Base-by-base conservation (phyloP, 305 asterid species). In the Nicotiana rustica region DNA sequence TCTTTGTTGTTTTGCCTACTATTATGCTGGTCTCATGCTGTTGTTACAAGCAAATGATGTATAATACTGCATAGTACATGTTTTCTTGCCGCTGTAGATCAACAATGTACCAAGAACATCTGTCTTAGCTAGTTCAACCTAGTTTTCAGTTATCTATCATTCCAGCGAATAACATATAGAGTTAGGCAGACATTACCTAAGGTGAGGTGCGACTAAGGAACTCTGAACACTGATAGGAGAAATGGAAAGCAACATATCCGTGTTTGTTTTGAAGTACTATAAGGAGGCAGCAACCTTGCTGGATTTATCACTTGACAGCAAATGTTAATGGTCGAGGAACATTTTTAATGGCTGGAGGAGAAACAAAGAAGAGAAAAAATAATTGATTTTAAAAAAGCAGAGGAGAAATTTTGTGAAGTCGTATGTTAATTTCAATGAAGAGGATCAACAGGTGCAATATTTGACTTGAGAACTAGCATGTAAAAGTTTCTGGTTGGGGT, bases 101-200 rank as follows among this genome's bases (percentile, higher is more conserved):
- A 47, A 73, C 64, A 49, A 13, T 49, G 41, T 49, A 73, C 15
- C 79, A 73, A 15, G 62, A 73, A 73, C 79, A 73, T 25, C 62
- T 73, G 14, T 49, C 55, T 21, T 73, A 47, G 61, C 61, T 71
- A 47, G 59, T 71, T 18, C 3, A 47, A 44, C 59, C 35, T 33
- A 47, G 47, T 17, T 38, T 21, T 47, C 79, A 47, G 38, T 33
- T 18, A 47, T 12, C 61, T 47, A 47, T 12, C 25, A 21, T 59
- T 71, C 78, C 61, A 71, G 41, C 6, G 41, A 47, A 49, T 33
- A 21, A 73, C 14, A 73, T 14, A 19, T 61, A 25, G 3, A 35
- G 7, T 71, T 49, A 49, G 4, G 9, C 5, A 14, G 17, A 25
- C 25, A 73, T 73, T 73, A 73, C 79, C 52, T 73, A 73, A 49